Evolutionary conservation across 1,284 basidiomycete genomes (phyloP).

Genomic region (Malassezia arunalokei): DNA sequence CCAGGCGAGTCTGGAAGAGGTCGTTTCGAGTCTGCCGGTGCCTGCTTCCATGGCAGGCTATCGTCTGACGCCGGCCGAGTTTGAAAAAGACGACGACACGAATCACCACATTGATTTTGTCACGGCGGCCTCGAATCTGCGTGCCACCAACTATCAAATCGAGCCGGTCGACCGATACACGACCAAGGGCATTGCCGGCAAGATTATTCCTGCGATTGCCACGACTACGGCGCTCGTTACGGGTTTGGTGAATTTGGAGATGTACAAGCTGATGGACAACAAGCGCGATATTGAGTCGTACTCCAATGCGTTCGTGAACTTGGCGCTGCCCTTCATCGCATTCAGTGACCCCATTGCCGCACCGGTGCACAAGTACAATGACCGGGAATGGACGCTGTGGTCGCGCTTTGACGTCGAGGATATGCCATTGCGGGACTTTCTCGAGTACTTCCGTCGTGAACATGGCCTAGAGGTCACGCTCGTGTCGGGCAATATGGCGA

Average conservation of each 20-base stretch:
- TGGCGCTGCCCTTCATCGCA: slow-evolving; percentile 95
- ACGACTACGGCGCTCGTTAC: slow-evolving; percentile 93
- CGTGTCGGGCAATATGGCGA: slow-evolving; percentile 92
- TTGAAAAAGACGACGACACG: slow-evolving; percentile 97
- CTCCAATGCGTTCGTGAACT: slow-evolving; percentile 91
- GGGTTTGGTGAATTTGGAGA: slow-evolving; percentile 85
- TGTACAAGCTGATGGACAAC: slow-evolving; percentile 87
- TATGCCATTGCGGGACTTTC: slow-evolving; percentile 73
- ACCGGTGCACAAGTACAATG: slow-evolving; percentile 43
- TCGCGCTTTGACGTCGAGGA: slow-evolving; percentile 81
- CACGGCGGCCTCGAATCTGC: slow-evolving; percentile 91
- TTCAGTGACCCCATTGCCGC: slow-evolving; percentile 96
- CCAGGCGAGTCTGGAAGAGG: slow-evolving; percentile 29
- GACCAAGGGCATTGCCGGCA: slow-evolving; percentile 97
- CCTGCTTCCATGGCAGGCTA: slow-evolving; percentile 70
- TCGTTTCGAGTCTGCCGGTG: slow-evolving; percentile 36
- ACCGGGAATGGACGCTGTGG: slow-evolving; percentile 95
- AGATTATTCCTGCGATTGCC: slow-evolving; percentile 98
- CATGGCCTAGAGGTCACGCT: slow-evolving; percentile 84
- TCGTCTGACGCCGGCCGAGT: slow-evolving; percentile 84
- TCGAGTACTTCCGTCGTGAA: slow-evolving; percentile 69
- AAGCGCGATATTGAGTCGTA: slow-evolving; percentile 86
- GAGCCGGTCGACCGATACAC: slow-evolving; percentile 75
- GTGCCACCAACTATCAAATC: slow-evolving; percentile 91
- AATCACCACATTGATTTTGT: slow-evolving; percentile 99